These are phyloP conservation scores for Skeletonema tropicum DNA, from an alignment of 108 stramenopile genomes.

Conservation along the genomic window DNA sequence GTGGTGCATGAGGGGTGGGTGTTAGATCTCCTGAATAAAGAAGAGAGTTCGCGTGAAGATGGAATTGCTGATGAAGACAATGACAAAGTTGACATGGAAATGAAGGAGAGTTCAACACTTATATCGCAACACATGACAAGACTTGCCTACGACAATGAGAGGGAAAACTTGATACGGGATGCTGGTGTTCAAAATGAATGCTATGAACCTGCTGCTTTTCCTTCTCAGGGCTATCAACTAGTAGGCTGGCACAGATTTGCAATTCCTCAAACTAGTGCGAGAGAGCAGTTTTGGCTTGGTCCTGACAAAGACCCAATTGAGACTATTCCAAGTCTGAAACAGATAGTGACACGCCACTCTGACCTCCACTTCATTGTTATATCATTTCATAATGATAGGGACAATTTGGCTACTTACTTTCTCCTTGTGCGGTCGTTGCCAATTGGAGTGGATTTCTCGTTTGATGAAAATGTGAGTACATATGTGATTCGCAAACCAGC, in stretches of 20 bases:
- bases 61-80: background rate
- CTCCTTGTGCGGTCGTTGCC: conserved; percentile 71
- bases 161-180: conserved; percentile 65
- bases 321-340: conserved; percentile 53
- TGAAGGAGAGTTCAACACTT: background rate
- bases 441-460: conserved; percentile 60
- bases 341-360: conserved; percentile 57
- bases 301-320: conserved; percentile 61
- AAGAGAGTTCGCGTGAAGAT: conserved; percentile 13
- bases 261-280: conserved; percentile 7
- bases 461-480: conserved; percentile 56
- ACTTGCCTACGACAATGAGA: conserved; percentile 71
- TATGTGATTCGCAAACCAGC: background rate
- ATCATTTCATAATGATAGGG: conserved; percentile 21
- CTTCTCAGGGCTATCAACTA: conserved; percentile 60
- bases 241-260: conserved; percentile 63
- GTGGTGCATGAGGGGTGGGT: conserved; percentile 71
- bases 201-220: conserved; percentile 73
- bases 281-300: conserved; percentile 23
- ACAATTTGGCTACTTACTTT: conserved; percentile 26
- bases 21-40: conserved; percentile 15
- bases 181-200: conserved; percentile 54
- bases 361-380: conserved; percentile 65
- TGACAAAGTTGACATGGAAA: background rate
- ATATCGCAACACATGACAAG: conserved; percentile 29